phyloP scores from a whole-genome alignment of 805 yeast species.

The Yamadazyma kitorensis region DNA sequence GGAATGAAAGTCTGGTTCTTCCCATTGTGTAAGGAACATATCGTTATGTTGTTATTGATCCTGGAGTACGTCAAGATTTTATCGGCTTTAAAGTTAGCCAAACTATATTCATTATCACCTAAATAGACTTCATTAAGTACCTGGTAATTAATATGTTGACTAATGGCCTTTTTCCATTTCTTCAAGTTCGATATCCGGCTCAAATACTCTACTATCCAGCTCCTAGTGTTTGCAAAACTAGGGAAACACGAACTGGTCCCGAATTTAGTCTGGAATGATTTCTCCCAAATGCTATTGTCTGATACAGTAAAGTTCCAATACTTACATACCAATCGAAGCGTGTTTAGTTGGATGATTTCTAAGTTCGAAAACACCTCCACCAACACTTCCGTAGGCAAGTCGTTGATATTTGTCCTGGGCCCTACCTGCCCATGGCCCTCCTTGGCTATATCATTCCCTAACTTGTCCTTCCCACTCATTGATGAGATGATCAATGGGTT shows the following conservation, averaged over 20 bases:
- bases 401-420: too few species aligned
- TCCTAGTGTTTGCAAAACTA: constrained; percentile 38
- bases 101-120: constrained; percentile 16
- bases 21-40: constrained; percentile 33
- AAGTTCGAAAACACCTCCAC: constrained; percentile 44
- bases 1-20: constrained; percentile 38
- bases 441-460: constrained; percentile 11
- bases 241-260: constrained; percentile 39
- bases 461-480: constrained; percentile 1
- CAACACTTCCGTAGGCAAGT: constrained; percentile 48
- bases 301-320: constrained; percentile 45
- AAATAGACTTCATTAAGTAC: constrained; percentile 22
- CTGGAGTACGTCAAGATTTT: constrained; percentile 27
- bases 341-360: constrained; percentile 43
- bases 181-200: constrained; percentile 31
- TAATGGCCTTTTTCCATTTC: constrained; percentile 38
- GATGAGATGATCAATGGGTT: background rate
- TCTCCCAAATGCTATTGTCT: constrained; percentile 48
- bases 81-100: constrained; percentile 25
- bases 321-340: constrained; percentile 44
- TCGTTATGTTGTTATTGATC: constrained; percentile 26
- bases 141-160: constrained; percentile 28
- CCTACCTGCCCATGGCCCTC: background rate
- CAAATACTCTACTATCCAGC: constrained; percentile 49
- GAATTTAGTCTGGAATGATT: constrained; percentile 40